Evolutionary conservation across 2,329 filamentous ascomycete genomes (phyloP).

Genomic region (Paecilomyces fulvus): DNA sequence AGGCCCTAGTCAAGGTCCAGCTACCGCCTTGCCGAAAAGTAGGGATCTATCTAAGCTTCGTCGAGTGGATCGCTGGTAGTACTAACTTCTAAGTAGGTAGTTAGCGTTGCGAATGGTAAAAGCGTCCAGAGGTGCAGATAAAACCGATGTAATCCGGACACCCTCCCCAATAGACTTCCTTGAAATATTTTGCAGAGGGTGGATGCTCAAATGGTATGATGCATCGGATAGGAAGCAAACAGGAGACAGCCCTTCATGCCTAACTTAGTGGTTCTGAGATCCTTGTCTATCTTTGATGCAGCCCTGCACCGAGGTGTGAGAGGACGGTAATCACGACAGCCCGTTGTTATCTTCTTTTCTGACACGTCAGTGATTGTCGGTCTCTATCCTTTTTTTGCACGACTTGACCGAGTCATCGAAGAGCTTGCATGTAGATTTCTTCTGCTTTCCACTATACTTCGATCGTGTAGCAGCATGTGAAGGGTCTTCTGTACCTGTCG

Average conservation of each 20-base stretch:
- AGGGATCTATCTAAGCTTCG: background rate
- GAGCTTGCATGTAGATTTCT: background rate
- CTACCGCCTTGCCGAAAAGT: background rate
- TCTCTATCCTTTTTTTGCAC: background rate
- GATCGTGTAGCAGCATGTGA: background rate
- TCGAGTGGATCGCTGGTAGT: background rate
- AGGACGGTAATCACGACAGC: background rate
- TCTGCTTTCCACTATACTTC: background rate
- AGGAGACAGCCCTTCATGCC: background rate
- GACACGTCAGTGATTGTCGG: background rate
- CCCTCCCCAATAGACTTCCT: background rate
- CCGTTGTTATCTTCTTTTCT: background rate
- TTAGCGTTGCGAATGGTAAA: background rate
- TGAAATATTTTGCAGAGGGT: background rate
- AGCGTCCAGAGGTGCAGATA: background rate
- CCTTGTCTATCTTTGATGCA: background rate
- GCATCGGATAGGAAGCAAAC: background rate
- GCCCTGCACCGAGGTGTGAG: background rate
- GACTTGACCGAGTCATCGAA: background rate
- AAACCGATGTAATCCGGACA: background rate
- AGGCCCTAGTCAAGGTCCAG: background rate
- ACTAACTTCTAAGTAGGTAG: too few species aligned
- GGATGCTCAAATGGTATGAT: background rate
- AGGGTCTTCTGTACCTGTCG: background rate
- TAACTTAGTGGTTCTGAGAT: background rate